These are phyloP conservation scores for Eremochloa ophiuroides DNA, from an alignment of 176 grass and related monocot genomes.

Conservation along the genomic window DNA sequence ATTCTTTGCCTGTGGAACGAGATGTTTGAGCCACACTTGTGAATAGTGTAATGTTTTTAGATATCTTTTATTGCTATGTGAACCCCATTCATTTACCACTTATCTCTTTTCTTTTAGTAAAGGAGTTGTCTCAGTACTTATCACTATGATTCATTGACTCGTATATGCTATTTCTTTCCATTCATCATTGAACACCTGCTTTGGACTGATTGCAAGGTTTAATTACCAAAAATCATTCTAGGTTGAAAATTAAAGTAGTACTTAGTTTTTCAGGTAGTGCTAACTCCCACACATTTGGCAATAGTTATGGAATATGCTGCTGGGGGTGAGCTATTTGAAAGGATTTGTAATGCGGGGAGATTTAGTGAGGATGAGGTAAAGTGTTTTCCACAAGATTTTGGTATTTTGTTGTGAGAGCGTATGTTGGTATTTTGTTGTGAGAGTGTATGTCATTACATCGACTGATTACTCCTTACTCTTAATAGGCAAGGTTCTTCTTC, in stretches of 20 bases:
- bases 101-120: neutral
- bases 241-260: constrained; percentile 27
- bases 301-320: constrained; percentile 99
- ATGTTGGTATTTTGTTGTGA: neutral
- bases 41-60: too few relatives aligned
- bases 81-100: neutral
- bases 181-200: neutral
- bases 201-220: neutral
- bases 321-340: constrained; percentile 85
- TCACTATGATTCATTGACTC: neutral
- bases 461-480: constrained; percentile 10
- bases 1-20: neutral
- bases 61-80: neutral
- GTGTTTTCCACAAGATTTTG: neutral
- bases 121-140: neutral
- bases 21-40: neutral
- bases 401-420: neutral
- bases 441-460: neutral
- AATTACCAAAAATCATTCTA: neutral
- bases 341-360: constrained; percentile 85
- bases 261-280: constrained; percentile 68
- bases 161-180: neutral
- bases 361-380: constrained; percentile 95
- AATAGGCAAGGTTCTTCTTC: constrained; percentile 88
- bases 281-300: constrained; percentile 91